phyloP scores from a whole-genome alignment of 148 eudicot species.

The Linanthus parryae region DNA sequence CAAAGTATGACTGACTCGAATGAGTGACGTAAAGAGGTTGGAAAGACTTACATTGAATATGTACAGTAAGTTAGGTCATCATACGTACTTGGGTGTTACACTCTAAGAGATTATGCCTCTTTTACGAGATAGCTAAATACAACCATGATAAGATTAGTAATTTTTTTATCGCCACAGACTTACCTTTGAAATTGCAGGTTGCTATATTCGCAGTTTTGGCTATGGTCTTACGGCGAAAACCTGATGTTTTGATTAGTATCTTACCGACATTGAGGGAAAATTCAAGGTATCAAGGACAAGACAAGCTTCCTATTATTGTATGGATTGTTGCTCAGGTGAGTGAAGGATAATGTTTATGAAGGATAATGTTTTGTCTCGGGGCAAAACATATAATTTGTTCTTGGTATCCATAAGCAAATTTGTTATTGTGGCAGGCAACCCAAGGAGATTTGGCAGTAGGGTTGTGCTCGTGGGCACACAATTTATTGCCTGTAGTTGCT shows the following conservation, averaged over 20 bases:
- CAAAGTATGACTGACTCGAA: too few species aligned
- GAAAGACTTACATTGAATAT: too few species aligned
- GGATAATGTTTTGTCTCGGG: too few species aligned
- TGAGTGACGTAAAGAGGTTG: too few species aligned
- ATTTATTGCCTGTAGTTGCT: constrained; percentile 53
- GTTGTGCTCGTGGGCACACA: constrained; percentile 65
- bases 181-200: constrained; percentile 43
- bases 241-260: constrained; percentile 56
- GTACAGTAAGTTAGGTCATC: too few species aligned
- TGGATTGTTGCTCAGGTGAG: constrained; percentile 75
- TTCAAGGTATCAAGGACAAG: constrained; percentile 71
- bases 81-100: too few species aligned
- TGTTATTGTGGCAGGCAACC: too few species aligned
- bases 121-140: too few species aligned
- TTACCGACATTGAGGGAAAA: constrained; percentile 54
- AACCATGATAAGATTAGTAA: too few species aligned
- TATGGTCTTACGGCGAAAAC: constrained; percentile 71
- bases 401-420: too few species aligned
- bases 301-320: constrained; percentile 60
- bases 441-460: constrained; percentile 74
- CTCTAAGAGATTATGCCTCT: too few species aligned
- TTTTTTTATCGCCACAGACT: constrained; percentile 5
- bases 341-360: not conserved
- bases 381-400: too few species aligned
- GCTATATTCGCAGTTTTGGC: constrained; percentile 71